Evolutionary conservation across 225 moss, liverwort and hornwort genomes (phyloP).

Genomic region (Ulota crispa): DNA sequence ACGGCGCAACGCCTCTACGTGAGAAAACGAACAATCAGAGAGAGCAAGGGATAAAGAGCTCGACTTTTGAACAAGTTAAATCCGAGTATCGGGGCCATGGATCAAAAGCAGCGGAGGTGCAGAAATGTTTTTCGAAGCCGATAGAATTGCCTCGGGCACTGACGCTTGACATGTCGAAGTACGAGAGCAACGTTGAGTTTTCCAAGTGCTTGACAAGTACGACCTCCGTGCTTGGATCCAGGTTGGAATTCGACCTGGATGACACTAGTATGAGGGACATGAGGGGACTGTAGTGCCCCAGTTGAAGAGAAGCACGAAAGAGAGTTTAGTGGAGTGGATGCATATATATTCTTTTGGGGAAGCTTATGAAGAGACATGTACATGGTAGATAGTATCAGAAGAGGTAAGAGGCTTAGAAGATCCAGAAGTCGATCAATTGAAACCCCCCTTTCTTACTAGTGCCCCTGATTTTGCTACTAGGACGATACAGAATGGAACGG

Average conservation of each 20-base stretch:
- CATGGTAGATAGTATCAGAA: constrained; percentile 51
- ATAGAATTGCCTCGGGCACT: background rate
- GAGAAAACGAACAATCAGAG: constrained; percentile 13
- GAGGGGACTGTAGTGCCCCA: constrained; percentile 31
- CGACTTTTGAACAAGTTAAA: background rate
- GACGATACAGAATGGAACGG: constrained; percentile 27
- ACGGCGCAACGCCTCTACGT: constrained; percentile 5
- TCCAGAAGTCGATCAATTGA: constrained; percentile 26
- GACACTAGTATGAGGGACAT: constrained; percentile 23
- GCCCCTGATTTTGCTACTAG: constrained; percentile 43
- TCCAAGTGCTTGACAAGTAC: constrained; percentile 22
- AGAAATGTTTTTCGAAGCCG: constrained; percentile 25
- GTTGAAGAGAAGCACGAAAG: background rate
- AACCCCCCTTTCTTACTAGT: constrained; percentile 10
- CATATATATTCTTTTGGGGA: constrained; percentile 46
- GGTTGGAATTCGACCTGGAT: constrained; percentile 27
- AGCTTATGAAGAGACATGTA: constrained; percentile 51
- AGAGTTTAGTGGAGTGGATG: constrained; percentile 26
- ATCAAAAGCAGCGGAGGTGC: background rate
- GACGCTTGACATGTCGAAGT: background rate
- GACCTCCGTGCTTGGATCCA: background rate
- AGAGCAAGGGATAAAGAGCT: background rate
- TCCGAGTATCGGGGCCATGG: background rate
- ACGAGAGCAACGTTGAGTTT: constrained; percentile 5
- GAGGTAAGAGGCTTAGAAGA: constrained; percentile 32